Evolutionary conservation across 306 rosid genomes (phyloP).

Genomic region (Inga leiocalycina): DNA sequence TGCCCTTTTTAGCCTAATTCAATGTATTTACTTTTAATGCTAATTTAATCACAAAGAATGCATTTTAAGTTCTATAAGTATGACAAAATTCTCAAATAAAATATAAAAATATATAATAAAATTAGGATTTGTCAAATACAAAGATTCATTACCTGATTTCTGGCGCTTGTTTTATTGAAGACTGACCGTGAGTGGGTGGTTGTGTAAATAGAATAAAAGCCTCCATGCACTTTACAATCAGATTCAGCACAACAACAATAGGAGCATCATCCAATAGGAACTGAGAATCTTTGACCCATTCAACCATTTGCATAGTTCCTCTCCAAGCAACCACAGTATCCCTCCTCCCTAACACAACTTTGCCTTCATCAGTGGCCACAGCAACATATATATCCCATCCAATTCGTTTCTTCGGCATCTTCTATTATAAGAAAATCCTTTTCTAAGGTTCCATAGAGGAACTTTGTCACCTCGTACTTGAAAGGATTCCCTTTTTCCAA

Average conservation of each 20-base stretch:
- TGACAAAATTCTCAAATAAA: too few species aligned
- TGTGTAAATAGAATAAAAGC: slow-evolving; percentile 72
- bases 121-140: neutral
- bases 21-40: too few species aligned
- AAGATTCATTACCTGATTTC: slow-evolving; percentile 51
- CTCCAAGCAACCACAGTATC: slow-evolving; percentile 63
- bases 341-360: slow-evolving; percentile 61
- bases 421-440: slow-evolving; percentile 40
- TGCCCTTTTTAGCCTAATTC: too few species aligned
- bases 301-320: slow-evolving; percentile 39
- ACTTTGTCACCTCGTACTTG: neutral
- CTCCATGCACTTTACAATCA: slow-evolving; percentile 51
- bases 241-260: slow-evolving; percentile 27
- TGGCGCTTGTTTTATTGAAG: slow-evolving; percentile 48
- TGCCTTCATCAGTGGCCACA: slow-evolving; percentile 69
- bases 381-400: slow-evolving; percentile 78
- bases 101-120: too few species aligned
- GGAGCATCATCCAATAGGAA: slow-evolving; percentile 52
- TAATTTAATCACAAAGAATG: too few species aligned
- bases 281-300: slow-evolving; percentile 62
- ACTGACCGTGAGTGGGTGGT: slow-evolving; percentile 10
- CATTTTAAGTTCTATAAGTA: too few species aligned
- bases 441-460: neutral
- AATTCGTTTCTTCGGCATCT: slow-evolving; percentile 66
- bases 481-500: slow-evolving; percentile 54